phyloP scores from a whole-genome alignment of 2,329 filamentous ascomycete species.

The Arthrobotrys sinensis region DNA sequence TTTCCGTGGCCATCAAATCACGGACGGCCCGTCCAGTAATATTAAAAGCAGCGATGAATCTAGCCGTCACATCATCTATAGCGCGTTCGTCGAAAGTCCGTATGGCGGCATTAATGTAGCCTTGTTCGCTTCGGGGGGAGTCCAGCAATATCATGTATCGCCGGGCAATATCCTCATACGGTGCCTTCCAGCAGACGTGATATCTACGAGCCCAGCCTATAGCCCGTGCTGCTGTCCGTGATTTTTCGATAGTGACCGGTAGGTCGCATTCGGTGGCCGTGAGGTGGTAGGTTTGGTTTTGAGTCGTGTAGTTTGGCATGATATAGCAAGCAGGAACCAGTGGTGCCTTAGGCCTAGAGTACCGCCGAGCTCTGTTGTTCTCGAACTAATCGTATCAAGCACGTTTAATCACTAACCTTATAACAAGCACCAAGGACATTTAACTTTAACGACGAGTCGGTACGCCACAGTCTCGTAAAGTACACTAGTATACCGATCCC shows the following conservation, averaged over 20 bases:
- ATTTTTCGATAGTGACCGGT: neutral
- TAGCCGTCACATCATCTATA: neutral
- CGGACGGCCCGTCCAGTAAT: neutral
- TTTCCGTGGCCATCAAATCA: neutral
- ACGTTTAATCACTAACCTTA: too few species aligned
- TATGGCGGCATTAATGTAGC: neutral
- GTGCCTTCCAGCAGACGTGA: neutral
- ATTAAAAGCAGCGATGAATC: neutral
- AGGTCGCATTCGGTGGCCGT: neutral
- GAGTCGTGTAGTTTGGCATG: neutral
- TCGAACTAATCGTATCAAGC: too few species aligned
- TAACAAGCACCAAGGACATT: too few species aligned
- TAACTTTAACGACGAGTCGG: too few species aligned
- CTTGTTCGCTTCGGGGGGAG: neutral
- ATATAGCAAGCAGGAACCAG: too few species aligned
- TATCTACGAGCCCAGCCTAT: neutral
- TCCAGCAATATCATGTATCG: conserved; percentile 4
- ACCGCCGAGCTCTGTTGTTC: too few species aligned
- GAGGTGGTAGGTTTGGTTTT: neutral
- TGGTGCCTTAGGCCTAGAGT: too few species aligned
- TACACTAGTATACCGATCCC: too few species aligned
- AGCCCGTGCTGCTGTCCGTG: conserved; percentile 1
- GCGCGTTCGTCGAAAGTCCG: neutral
- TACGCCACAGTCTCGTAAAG: too few species aligned
- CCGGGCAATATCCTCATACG: neutral